Conservation (phyloP, 148 eudicot genomes). For the Camellia japonica region DNA sequence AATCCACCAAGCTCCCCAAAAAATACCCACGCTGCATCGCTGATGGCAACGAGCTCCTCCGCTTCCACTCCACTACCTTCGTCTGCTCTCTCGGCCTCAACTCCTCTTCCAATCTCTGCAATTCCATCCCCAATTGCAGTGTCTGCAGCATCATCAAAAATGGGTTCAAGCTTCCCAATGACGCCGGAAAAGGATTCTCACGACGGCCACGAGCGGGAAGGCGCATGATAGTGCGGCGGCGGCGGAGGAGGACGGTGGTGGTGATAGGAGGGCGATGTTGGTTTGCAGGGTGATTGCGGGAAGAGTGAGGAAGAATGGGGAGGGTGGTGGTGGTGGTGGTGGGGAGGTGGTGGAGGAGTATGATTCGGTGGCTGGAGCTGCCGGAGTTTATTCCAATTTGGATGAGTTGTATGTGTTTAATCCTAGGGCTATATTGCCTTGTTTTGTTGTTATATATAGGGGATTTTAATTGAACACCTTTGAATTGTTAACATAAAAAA, state of each 20-base stretch:
- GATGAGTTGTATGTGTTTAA: constrained; percentile 90
- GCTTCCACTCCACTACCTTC: constrained; percentile 81
- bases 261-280: constrained; percentile 72
- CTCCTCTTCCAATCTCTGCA: constrained; percentile 78
- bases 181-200: constrained; percentile 48
- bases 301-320: constrained; percentile 51
- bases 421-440: constrained; percentile 91
- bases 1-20: constrained; percentile 56
- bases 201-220: constrained; percentile 84
- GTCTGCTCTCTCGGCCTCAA: constrained; percentile 75
- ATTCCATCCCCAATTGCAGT: constrained; percentile 61
- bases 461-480: constrained; percentile 42
- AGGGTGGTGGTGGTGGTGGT: constrained; percentile 14
- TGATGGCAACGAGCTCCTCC: constrained; percentile 88
- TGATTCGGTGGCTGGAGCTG: constrained; percentile 77
- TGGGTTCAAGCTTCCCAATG: constrained; percentile 53
- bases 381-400: constrained; percentile 73
- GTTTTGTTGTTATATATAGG: constrained; percentile 86
- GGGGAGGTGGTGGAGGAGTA: constrained; percentile 54
- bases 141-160: constrained; percentile 69
- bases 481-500: too few relatives aligned
- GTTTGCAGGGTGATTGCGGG: constrained; percentile 95
- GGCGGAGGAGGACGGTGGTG: constrained; percentile 28
- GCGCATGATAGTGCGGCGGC: constrained; percentile 67
- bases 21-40: constrained; percentile 84